Base-by-base conservation (phyloP, 805 yeast genomes). In the Candida taoyuanica region DNA sequence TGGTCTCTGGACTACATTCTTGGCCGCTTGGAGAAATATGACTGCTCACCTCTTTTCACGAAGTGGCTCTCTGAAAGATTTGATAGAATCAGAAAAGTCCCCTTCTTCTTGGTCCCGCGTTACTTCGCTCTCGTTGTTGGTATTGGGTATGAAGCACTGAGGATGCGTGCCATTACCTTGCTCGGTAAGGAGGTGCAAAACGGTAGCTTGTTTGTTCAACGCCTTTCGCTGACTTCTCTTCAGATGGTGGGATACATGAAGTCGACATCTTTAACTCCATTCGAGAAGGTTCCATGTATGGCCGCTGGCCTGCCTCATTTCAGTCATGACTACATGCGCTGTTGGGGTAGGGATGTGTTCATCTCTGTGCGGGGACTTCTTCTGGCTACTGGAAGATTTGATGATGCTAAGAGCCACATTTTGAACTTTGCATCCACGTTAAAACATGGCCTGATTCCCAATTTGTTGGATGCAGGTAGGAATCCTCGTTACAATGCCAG, bases 271-370 rank as follows among this genome's bases (percentile, higher is more conserved):
- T 68, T 93, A 37, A 63, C 70, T 19, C 94, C 98, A 2, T 65
- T 64, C 29, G 63, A 68, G 9, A 63, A 69, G 30, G 73, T 78
- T 13, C 84, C 95, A 2, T 76, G 85, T 29, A 69, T 91, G 75
- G 96, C 98, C 13, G 98, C 98, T 2, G 98, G 98, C 2, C 70
- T 91, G 44, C 98, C 98, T 2, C 97, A 88, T 62, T 91, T 91
- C 64, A 81, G 93, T 56, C 74, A 73, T 42, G 87, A 83, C 47
- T 89, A 84, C 60, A 88, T 91, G 96, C 73, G 98, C 60, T 87
- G 96, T 58, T 91, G 98, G 98, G 98, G 98, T 17, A 74, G 98
- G 56, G 98, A 91, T 62, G 95, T 88, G 1, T 93, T 93, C 58
- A 82, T 91, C 32, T 74, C 96, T 0, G 70, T 84, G 30, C 69